phyloP scores from a whole-genome alignment of 2,329 filamentous ascomycete species.

The Xylariaceae sp. region DNA sequence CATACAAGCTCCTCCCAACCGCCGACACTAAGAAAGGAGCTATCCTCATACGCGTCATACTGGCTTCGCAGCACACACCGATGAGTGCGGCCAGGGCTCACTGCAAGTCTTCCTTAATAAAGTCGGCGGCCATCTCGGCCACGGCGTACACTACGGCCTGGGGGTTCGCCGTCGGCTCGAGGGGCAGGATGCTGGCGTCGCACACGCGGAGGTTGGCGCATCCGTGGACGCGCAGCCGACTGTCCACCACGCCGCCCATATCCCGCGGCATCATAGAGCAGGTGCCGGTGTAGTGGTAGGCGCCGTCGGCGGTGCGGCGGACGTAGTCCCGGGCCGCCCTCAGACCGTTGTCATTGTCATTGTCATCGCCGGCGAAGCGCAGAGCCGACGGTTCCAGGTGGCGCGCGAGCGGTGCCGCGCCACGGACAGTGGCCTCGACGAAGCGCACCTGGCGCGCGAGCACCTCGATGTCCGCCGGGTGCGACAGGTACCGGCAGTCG shows the following conservation, averaged over 20 bases:
- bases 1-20: too few species aligned
- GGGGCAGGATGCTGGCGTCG: slow-evolving; percentile 9
- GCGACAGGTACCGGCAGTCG: slow-evolving; percentile 7
- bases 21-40: too few species aligned
- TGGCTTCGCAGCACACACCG: too few species aligned
- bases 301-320: slow-evolving; percentile 1
- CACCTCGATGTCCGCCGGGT: slow-evolving; percentile 9
- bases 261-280: slow-evolving; percentile 9
- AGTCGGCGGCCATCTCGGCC: slow-evolving; percentile 8
- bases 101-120: slow-evolving; percentile 6
- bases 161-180: slow-evolving; percentile 4
- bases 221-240: slow-evolving; percentile 6
- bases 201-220: slow-evolving; percentile 8
- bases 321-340: slow-evolving; percentile 3
- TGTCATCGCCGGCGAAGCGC: slow-evolving; percentile 1
- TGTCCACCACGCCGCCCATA: slow-evolving; percentile 11
- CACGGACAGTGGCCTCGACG: slow-evolving; percentile 2
- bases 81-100: too few species aligned
- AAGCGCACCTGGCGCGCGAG: slow-evolving; percentile 6
- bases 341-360: too few species aligned
- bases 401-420: not conserved
- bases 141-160: slow-evolving; percentile 12
- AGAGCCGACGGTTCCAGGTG: slow-evolving; percentile 1
- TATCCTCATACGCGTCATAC: too few species aligned
- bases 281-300: slow-evolving; percentile 6